These are phyloP conservation scores for Sugiyamaella floridensis DNA, from an alignment of 805 yeast genomes.

Conservation along the genomic window DNA sequence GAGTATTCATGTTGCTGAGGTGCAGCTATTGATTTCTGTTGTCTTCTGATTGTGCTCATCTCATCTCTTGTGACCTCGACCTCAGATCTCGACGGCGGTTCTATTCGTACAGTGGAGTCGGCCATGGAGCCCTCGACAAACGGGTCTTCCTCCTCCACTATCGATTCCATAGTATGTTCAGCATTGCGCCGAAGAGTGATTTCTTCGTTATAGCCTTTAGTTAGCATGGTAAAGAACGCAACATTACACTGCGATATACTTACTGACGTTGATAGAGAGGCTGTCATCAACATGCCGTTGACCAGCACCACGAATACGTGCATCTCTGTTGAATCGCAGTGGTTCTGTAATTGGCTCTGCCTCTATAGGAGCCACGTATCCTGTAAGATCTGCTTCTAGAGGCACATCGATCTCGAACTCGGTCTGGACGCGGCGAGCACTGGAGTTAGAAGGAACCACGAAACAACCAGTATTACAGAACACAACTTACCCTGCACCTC, in stretches of 20 bases:
- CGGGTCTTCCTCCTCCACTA: neutral
- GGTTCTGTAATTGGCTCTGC: neutral
- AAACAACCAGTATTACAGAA: too few relatives aligned
- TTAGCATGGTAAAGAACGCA: too few relatives aligned
- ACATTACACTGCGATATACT: too few relatives aligned
- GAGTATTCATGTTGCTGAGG: too few relatives aligned
- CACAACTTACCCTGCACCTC: conserved; percentile 18
- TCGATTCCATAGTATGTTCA: neutral
- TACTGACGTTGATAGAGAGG: neutral
- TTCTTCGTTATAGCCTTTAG: neutral
- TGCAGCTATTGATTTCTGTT: too few relatives aligned
- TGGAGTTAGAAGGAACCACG: neutral
- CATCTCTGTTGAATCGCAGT: neutral
- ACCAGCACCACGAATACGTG: conserved; percentile 7
- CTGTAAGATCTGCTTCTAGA: neutral
- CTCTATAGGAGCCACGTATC: neutral
- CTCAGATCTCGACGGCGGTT: too few relatives aligned
- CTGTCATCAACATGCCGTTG: conserved; percentile 2
- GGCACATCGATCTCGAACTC: conserved; percentile 7
- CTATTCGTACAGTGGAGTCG: neutral
- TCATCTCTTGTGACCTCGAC: too few relatives aligned
- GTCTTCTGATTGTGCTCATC: too few relatives aligned
- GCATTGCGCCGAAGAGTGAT: neutral
- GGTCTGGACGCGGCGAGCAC: conserved; percentile 13
- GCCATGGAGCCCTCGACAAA: too few relatives aligned